These are phyloP conservation scores for Fraxinus paxiana DNA, from an alignment of 305 asterid species.

Conservation along the genomic window DNA sequence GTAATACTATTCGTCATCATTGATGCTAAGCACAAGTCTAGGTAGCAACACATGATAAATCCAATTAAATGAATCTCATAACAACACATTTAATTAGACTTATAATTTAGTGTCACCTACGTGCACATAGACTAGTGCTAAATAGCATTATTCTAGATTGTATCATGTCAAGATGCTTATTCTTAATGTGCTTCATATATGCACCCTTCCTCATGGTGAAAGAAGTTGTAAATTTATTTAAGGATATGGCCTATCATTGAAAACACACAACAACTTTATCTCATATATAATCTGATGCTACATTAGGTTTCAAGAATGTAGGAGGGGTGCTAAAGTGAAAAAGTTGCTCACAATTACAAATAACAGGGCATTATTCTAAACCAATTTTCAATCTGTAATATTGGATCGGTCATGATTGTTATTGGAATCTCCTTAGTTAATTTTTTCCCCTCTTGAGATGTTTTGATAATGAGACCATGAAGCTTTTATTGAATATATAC, in stretches of 20 bases:
- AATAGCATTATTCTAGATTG: not conserved
- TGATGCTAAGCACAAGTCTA: not conserved
- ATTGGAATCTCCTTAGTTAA: not conserved
- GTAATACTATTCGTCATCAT: not conserved
- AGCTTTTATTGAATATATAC: not conserved
- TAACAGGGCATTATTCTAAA: not conserved
- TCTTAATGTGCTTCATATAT: constrained; percentile 3
- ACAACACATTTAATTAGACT: not conserved
- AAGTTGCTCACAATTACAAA: not conserved
- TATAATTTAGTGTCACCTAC: not conserved
- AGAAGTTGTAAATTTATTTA: not conserved
- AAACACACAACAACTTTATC: not conserved
- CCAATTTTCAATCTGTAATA: not conserved
- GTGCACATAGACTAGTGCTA: not conserved
- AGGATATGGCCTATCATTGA: not conserved
- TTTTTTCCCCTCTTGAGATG: not conserved
- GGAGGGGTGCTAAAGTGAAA: not conserved
- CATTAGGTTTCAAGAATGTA: not conserved
- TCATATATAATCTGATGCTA: not conserved
- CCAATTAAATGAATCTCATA: not conserved
- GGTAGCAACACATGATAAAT: not conserved
- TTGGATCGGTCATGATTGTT: constrained; percentile 5
- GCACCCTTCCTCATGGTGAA: not conserved
- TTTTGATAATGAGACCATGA: not conserved
- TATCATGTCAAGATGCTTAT: constrained; percentile 2